Evolutionary conservation across 495 filamentous ascomycete genomes (phyloP).

Genomic region (Hypomontagnella monticulosa): DNA sequence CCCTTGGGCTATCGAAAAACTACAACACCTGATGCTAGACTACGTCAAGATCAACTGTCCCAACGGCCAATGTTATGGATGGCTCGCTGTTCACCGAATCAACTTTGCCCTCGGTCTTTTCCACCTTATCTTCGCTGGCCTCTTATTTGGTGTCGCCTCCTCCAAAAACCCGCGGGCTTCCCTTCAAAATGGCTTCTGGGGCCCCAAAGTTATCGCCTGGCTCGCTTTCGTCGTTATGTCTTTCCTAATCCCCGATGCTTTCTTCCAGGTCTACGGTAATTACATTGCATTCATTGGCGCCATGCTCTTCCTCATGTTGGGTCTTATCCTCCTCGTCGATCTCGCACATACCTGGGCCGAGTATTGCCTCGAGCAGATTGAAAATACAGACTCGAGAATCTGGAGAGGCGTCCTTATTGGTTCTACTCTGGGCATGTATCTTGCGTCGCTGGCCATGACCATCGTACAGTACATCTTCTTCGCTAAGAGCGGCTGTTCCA

Average conservation of each 20-base stretch:
- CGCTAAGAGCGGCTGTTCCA: conserved; percentile 79
- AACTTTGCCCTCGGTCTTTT: conserved; percentile 97
- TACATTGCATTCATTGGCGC: conserved; percentile 90
- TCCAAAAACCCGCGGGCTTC: conserved; percentile 87
- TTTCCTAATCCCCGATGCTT: conserved; percentile 93
- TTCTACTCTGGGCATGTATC: conserved; percentile 93
- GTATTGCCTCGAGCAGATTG: conserved; percentile 92
- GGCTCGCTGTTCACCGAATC: conserved; percentile 95
- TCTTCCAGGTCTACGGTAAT: conserved; percentile 96
- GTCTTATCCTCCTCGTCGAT: conserved; percentile 91
- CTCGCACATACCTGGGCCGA: conserved; percentile 98
- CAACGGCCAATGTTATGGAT: conserved; percentile 91
- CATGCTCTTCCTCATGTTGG: conserved; percentile 92
- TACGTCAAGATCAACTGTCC: conserved; percentile 94
- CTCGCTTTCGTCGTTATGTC: conserved; percentile 84
- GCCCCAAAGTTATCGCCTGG: conserved; percentile 79
- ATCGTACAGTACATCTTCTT: conserved; percentile 99
- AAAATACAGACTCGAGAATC: conserved; percentile 80
- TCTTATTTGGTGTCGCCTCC: conserved; percentile 85
- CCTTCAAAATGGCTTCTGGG: conserved; percentile 96
- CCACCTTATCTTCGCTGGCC: conserved; percentile 82
- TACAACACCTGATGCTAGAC: conserved; percentile 89
- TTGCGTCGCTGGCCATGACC: conserved; percentile 89
- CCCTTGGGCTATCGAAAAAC: conserved; percentile 95
- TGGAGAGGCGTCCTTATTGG: conserved; percentile 91